phyloP scores from a whole-genome alignment of 2,329 filamentous ascomycete species.

The Rutstroemia sp. region DNA sequence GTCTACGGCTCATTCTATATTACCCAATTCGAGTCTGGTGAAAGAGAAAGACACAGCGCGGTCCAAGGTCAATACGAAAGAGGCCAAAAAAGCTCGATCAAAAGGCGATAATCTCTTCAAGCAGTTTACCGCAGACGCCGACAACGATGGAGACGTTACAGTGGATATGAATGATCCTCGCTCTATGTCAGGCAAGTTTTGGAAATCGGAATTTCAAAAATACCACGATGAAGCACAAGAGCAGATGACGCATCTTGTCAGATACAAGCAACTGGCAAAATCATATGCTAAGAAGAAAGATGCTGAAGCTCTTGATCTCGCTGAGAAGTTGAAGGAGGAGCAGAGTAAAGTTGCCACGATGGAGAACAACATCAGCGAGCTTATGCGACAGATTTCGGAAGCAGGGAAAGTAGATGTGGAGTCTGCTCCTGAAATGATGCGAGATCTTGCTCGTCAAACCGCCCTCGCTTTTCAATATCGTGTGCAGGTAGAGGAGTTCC shows the following conservation, averaged over 20 bases:
- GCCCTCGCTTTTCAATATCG: slow-evolving; percentile 51
- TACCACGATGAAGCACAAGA: slow-evolving; percentile 66
- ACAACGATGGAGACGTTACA: slow-evolving; percentile 53
- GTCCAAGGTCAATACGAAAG: not conserved
- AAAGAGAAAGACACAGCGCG: not conserved
- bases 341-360: slow-evolving; percentile 56
- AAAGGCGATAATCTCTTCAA: slow-evolving; percentile 13
- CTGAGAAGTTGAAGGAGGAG: slow-evolving; percentile 59
- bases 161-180: slow-evolving; percentile 66
- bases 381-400: slow-evolving; percentile 47
- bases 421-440: slow-evolving; percentile 41
- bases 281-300: slow-evolving; percentile 75
- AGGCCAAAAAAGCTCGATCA: slow-evolving; percentile 5
- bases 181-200: slow-evolving; percentile 69
- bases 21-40: not conserved
- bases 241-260: slow-evolving; percentile 70
- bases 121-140: slow-evolving; percentile 24
- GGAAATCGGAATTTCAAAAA: slow-evolving; percentile 69
- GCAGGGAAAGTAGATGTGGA: slow-evolving; percentile 32
- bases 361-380: slow-evolving; percentile 53
- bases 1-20: not conserved
- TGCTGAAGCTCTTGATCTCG: slow-evolving; percentile 57
- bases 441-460: slow-evolving; percentile 51
- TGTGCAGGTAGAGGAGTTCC: slow-evolving; percentile 51
- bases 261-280: slow-evolving; percentile 73